A percentile compares a stretch with the other conserved stretches of the same genome.
These are phyloP conservation scores for Annulohypoxylon bovei DNA, from an alignment of 495 filamentous ascomycete genomes.

Conservation along the genomic window DNA sequence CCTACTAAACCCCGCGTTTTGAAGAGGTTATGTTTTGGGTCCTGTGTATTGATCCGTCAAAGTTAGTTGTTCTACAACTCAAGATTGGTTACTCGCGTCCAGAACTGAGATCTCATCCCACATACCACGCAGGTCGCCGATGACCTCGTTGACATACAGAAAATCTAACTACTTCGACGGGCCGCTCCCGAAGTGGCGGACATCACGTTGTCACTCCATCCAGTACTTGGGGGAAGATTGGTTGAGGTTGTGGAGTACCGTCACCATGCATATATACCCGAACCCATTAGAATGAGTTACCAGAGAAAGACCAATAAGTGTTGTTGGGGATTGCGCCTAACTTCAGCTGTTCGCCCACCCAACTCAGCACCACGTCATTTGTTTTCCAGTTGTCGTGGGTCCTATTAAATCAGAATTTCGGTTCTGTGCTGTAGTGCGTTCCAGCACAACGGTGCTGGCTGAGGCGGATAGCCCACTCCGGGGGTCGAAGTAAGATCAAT, in stretches of 20 bases:
- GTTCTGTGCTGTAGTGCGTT: slow-evolving; percentile 19
- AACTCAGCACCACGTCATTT: slow-evolving; percentile 25
- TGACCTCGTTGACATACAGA: not conserved
- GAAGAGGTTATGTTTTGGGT: not conserved
- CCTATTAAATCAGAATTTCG: slow-evolving; percentile 7
- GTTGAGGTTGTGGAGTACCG: slow-evolving; percentile 4
- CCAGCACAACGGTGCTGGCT: slow-evolving; percentile 4
- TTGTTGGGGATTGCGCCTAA: not conserved
- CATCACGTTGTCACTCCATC: slow-evolving; percentile 1
- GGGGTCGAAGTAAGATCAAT: not conserved
- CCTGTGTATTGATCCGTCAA: slow-evolving; percentile 1
- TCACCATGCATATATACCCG: slow-evolving; percentile 17
- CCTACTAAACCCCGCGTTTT: not conserved
- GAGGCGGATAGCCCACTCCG: slow-evolving; percentile 3
- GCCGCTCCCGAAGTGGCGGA: slow-evolving; percentile 4
- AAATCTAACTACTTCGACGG: slow-evolving; percentile 1
- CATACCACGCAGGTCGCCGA: not conserved
- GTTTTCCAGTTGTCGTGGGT: slow-evolving; percentile 13
- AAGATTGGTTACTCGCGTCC: slow-evolving; percentile 3
- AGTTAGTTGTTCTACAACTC: slow-evolving; percentile 7
- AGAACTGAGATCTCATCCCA: not conserved
- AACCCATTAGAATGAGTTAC: slow-evolving; percentile 6
- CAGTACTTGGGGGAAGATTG: not conserved
- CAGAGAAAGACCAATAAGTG: slow-evolving; percentile 8
- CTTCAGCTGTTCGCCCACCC: slow-evolving; percentile 11